phyloP scores from a whole-genome alignment of 306 rosid species.

The Dalbergia cultrata region DNA sequence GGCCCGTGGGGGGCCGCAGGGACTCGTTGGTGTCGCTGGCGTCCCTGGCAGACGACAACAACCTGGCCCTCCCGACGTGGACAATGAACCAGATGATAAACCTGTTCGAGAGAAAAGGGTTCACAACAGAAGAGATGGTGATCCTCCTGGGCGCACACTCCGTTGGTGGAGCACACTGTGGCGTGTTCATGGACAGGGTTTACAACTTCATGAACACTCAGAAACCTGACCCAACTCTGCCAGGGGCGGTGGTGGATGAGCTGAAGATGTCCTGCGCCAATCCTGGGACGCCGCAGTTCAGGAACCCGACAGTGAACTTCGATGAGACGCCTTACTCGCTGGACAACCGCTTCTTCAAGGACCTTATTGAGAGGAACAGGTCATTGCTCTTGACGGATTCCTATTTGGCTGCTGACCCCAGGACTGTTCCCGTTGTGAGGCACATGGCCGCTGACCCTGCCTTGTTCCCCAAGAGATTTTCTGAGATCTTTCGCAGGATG shows the following conservation, averaged over 20 bases:
- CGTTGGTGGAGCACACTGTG: constrained; percentile 60
- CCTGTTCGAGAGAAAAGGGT: constrained; percentile 52
- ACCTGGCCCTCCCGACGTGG: constrained; percentile 55
- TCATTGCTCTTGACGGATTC: constrained; percentile 62
- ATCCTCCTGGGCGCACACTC: constrained; percentile 72
- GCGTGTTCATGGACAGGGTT: constrained; percentile 46
- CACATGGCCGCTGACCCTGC: constrained; percentile 39
- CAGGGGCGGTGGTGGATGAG: neutral
- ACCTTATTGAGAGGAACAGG: constrained; percentile 45
- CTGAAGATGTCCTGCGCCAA: constrained; percentile 41
- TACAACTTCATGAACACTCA: constrained; percentile 24
- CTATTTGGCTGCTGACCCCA: constrained; percentile 43
- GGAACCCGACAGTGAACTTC: constrained; percentile 38
- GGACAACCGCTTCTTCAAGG: constrained; percentile 58
- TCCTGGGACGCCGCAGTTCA: neutral
- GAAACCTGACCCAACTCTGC: constrained; percentile 49
- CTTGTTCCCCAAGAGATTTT: constrained; percentile 48
- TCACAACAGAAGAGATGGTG: constrained; percentile 63
- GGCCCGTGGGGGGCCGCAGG: constrained; percentile 57
- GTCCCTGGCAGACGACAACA: constrained; percentile 4
- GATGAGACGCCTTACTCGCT: constrained; percentile 62
- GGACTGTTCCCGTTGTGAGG: constrained; percentile 48
- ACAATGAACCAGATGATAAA: constrained; percentile 16
- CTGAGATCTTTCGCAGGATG: constrained; percentile 45
- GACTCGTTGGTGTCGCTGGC: constrained; percentile 61